Base-by-base conservation (phyloP, 768 basidiomycete species). In the Lepiota venenata region DNA sequence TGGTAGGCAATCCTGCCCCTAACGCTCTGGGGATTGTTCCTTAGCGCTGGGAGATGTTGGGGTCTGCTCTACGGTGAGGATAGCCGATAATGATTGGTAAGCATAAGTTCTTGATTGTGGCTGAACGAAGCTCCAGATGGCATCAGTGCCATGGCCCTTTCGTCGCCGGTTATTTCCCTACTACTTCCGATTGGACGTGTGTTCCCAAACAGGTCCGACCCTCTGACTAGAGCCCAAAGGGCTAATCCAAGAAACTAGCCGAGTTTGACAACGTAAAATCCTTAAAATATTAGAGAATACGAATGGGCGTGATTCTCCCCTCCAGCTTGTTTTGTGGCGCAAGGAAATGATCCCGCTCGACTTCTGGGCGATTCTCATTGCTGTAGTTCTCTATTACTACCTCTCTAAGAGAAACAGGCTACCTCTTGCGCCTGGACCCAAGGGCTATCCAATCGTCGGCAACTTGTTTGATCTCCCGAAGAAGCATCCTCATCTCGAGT, bases 401-500 rank as follows among this genome's bases (percentile, higher is more conserved):
- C 38, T 54, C 6, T 18, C 35, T 5, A 45, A n/a, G 40, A 46
- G 25, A 18, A 20, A 10, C 14, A 25, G 16, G 14, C 45, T 15
- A 21, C 56, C 52, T 10, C 45, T 22, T 29, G 15, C 56, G 7
- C 56, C 56, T 2, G 56, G 56, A 9, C 56, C 56, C 7, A n/a
- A 32, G 16, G 56, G 56, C 8, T 48, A 47, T 25, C 56, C 50
- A 10, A 21, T 57, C 29, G 47, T 57, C 39, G 56, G 56, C 4
- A 57, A 48, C 38, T 20, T 57, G 7, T 42, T 57, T 20, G 50
- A 57, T 16, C 52, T 57, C 50, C 56, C 56, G 20, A 41, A 29
- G n/a, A 45, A 47, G 27, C 29, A 36, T 16, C 38, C 21, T n/a
- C 45, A 52, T 27, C 14, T 52, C 27, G 45, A 46, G 11, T 57